phyloP scores from a whole-genome alignment of 345 rosid genomes.

The Trapa bicornis region DNA sequence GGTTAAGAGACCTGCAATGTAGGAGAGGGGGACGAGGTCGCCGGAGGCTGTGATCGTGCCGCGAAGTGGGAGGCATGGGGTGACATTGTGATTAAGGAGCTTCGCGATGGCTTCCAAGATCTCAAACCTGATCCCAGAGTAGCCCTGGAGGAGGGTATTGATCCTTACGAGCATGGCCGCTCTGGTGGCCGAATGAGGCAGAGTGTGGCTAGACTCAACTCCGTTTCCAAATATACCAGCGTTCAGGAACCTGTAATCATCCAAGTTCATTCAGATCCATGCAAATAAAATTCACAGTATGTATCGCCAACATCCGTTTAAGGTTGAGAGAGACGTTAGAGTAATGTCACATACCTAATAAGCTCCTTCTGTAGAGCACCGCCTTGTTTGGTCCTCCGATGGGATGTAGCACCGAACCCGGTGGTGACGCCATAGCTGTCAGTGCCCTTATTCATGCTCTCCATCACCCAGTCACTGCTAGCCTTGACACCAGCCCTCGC shows the following conservation, averaged over 20 bases:
- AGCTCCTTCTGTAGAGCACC: constrained; percentile 63
- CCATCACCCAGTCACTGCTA: constrained; percentile 71
- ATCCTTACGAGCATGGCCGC: constrained; percentile 69
- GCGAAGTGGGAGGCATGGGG: constrained; percentile 65
- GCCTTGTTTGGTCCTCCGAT: constrained; percentile 58
- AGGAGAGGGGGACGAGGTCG: constrained; percentile 59
- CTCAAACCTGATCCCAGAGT: constrained; percentile 62
- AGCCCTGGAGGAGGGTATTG: constrained; percentile 68
- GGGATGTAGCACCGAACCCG: constrained; percentile 68
- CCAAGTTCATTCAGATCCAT: background rate
- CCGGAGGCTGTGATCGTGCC: constrained; percentile 66
- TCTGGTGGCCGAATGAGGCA: constrained; percentile 46
- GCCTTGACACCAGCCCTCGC: constrained; percentile 57
- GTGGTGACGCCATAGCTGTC: constrained; percentile 78
- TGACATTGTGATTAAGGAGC: constrained; percentile 49
- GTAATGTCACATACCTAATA: constrained; percentile 32
- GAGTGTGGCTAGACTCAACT: constrained; percentile 34
- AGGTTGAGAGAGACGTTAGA: too few relatives aligned
- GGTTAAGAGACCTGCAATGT: constrained; percentile 53
- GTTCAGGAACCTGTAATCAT: constrained; percentile 42
- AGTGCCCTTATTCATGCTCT: constrained; percentile 54
- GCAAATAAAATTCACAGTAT: too few relatives aligned
- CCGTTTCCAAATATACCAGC: constrained; percentile 58
- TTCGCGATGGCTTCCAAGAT: constrained; percentile 56
- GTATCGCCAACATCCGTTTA: too few relatives aligned